Percentiles rank a stretch among this genome's conserved stretches.
phyloP scores from a whole-genome alignment of 176 grass and related monocot species.

The Canna indica region DNA sequence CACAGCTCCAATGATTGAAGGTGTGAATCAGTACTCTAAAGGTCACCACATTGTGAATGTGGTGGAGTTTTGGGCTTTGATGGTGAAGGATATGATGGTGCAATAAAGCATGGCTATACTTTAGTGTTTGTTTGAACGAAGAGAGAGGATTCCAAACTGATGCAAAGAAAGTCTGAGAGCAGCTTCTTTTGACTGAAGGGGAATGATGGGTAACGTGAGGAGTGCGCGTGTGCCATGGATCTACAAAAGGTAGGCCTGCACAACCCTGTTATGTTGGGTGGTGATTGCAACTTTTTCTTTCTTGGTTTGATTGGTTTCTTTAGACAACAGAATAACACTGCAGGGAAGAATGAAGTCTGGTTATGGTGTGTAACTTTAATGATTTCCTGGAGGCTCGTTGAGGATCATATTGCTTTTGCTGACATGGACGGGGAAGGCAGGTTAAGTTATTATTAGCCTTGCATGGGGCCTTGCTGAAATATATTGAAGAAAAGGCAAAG shows the following conservation, averaged over 20 bases:
- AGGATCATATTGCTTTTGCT: constrained; percentile 4
- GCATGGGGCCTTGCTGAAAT: not conserved
- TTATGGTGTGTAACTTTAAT: not conserved
- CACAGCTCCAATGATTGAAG: constrained; percentile 22
- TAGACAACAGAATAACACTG: not conserved
- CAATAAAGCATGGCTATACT: constrained; percentile 2
- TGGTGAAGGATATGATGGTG: constrained; percentile 14
- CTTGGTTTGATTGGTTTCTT: not conserved
- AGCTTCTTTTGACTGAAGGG: constrained; percentile 3
- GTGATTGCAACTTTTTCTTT: constrained; percentile 1
- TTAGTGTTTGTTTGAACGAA: not conserved
- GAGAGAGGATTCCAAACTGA: constrained; percentile 2
- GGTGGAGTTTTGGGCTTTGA: constrained; percentile 9
- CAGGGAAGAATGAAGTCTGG: not conserved
- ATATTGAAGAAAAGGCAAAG: not conserved
- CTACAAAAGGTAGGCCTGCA: not conserved
- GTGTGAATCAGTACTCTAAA: constrained; percentile 9
- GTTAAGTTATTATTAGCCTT: not conserved
- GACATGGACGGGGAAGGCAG: constrained; percentile 5
- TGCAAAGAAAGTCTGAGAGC: not conserved
- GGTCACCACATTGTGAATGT: not conserved
- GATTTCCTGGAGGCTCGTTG: not conserved
- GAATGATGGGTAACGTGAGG: not conserved
- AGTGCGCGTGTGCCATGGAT: constrained; percentile 1
- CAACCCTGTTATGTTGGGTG: not conserved